Base-by-base conservation (phyloP, 2,329 filamentous ascomycete species). In the Byssothecium circinans region DNA sequence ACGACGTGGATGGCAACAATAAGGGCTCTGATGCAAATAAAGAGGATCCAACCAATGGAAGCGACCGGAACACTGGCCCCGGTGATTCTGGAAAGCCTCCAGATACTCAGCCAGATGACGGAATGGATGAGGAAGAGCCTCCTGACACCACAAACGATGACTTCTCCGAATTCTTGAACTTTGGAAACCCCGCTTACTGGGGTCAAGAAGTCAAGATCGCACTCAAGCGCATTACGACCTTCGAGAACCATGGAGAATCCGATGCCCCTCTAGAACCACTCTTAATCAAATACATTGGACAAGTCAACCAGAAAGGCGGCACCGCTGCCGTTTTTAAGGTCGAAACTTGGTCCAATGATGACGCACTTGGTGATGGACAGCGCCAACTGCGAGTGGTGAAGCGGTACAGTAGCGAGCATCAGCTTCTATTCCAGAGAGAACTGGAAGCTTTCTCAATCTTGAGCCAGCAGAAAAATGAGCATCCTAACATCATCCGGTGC, bases 301-400 rank as follows among this genome's bases (percentile, higher is more conserved):
- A 29, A 27, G 52, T 66, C 17, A 65, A 62, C 23, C 42, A 47
- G 2, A 62, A 64, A 46, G 65, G 65, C 11, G 61, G 56, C 4
- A 65, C 62, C 8, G 62, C 64, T 6, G 30, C 50, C 1, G 45
- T 67, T 1, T 67, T 46, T 45, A 55, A 52, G 34, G 53, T 64
- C 14, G 34, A 36, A 6, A 45, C 59, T 6, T 5, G 22, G 6
- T 8, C 6, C 10, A 7, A 8, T 15, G 19, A 35, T 15, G 19
- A 35, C 17, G 12, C 5, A 11, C 20, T 14, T 11, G 10, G 34
- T n/a, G 14, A 15, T 22, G 15, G 6, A 39, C 18, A 44, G 12
- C n/a, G n/a, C 8, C 5, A 22, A 17, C 6, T 17, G 14, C 22
- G 15, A n/a, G 46, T 38, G 2, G 46, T 49, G 12, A 49, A 49